Base-by-base conservation (phyloP, 495 filamentous ascomycete species). In the Staphylotrichum longicolle region DNA sequence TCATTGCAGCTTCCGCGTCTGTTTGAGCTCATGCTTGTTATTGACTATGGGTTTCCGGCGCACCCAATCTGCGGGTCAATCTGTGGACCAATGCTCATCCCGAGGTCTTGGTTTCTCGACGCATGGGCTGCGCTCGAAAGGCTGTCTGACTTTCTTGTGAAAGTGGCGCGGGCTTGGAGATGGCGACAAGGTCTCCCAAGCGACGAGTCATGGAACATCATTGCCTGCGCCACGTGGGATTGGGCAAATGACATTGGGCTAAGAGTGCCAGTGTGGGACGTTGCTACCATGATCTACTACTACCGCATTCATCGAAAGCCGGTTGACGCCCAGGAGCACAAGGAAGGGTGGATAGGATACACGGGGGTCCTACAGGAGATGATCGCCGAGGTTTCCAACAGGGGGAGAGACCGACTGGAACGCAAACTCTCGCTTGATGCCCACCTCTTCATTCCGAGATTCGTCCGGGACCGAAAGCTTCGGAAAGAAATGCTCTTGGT, bases 361-460 rank as follows among this genome's bases (percentile, higher is more conserved):
- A 57, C 33, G 7, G 63, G 63, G 15, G 40, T 65, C 34, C 20
- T 65, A 10, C 55, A 62, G 30, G 49, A 62, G 41, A 55, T 66
- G 6, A 56, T 66, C 54, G 55, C 39, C 49, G 58, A 65, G 20
- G 37, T 65, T n/a, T 58, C 63, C 1, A 53, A 32, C 1, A 54
- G 46, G 42, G 53, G 58, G 4, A 46, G 53, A 8, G 58, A 61
- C 41, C 54, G 58, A 9, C 47, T 65, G 7, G 7, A 45, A 47
- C 57, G 63, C 51, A 61, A 61, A 42, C 47, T 65, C 6, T 65
- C 58, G 44, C 46, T 65, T 11, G 63, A 65, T 48, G 39, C 52
- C 32, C 46, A 61, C 11, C n/a, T 39, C n/a, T 20, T 66, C 48
- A 54, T 34, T 37, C 49, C 33, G 11, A 6, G 5, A 3, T 20